Conservation (phyloP, 495 filamentous ascomycete genomes). For the Xylaria longipes region DNA sequence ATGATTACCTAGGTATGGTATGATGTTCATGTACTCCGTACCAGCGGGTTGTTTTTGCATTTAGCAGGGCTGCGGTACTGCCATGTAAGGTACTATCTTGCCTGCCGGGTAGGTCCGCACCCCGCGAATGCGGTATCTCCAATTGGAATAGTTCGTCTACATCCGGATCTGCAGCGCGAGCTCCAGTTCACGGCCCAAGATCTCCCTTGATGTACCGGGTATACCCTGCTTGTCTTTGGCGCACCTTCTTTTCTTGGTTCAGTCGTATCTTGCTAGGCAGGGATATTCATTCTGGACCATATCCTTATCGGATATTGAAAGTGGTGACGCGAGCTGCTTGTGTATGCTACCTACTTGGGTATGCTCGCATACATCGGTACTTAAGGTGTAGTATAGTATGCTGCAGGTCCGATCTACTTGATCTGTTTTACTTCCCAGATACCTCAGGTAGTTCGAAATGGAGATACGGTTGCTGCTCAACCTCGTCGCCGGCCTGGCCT, state of each 20-base stretch:
- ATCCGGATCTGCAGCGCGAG: not conserved
- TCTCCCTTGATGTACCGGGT: too few relatives aligned
- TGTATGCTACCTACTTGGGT: too few relatives aligned
- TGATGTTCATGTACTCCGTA: not conserved
- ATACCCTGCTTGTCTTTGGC: too few relatives aligned
- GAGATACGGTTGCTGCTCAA: slow-evolving; percentile 21
- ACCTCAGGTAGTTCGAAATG: not conserved
- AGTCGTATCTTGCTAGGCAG: too few relatives aligned
- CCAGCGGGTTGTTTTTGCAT: not conserved
- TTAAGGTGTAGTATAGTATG: too few relatives aligned
- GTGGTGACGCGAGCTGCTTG: too few relatives aligned
- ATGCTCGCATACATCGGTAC: too few relatives aligned
- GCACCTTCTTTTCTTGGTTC: too few relatives aligned
- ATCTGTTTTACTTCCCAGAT: not conserved
- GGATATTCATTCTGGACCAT: too few relatives aligned
- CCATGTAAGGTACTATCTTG: too few relatives aligned
- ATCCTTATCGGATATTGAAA: too few relatives aligned
- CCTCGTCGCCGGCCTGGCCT: slow-evolving; percentile 30
- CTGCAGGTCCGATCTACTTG: too few relatives aligned
- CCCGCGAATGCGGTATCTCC: not conserved
- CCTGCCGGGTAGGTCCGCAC: not conserved
- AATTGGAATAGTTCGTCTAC: not conserved
- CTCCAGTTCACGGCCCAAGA: not conserved
- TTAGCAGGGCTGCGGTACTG: not conserved
- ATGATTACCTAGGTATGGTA: not conserved